phyloP scores from a whole-genome alignment of 495 filamentous ascomycete species.

The Trichocladium uniseriatum region DNA sequence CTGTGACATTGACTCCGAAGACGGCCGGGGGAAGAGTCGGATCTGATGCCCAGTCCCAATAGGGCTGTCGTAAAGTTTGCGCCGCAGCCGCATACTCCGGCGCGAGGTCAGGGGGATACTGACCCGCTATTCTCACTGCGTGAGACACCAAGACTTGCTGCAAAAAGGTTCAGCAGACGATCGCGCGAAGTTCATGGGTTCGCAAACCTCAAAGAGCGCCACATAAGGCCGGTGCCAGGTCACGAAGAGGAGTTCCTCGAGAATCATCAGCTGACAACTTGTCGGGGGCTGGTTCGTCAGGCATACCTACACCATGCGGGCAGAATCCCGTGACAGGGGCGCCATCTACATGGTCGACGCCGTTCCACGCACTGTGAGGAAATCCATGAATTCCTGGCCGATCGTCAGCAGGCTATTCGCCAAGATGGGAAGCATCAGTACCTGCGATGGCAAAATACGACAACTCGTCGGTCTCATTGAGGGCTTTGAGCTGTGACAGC shows the following conservation, averaged over 20 bases:
- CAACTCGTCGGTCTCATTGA: conserved; percentile 30
- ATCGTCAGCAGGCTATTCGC: conserved; percentile 5
- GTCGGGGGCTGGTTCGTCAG: not conserved
- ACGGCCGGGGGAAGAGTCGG: conserved; percentile 23
- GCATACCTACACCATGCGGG: conserved; percentile 35
- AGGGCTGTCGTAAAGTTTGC: conserved; percentile 28
- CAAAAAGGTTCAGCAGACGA: not conserved
- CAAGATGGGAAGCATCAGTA: conserved; percentile 16
- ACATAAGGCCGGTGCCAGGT: too few species aligned
- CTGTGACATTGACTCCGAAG: too few species aligned
- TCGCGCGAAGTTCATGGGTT: not conserved
- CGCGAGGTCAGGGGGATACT: conserved; percentile 19
- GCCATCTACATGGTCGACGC: conserved; percentile 28
- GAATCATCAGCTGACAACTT: conserved; percentile 4
- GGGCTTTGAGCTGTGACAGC: conserved; percentile 32
- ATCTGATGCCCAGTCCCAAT: conserved; percentile 34
- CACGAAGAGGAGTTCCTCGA: conserved; percentile 31
- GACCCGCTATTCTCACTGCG: conserved; percentile 25
- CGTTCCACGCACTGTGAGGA: conserved; percentile 41
- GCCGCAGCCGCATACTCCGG: conserved; percentile 28
- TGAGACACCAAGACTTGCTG: conserved; percentile 33
- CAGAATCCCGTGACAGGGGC: conserved; percentile 35
- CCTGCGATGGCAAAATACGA: conserved; percentile 44
- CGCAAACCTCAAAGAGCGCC: too few species aligned
- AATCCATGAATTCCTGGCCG: conserved; percentile 43